Evolutionary conservation across 2,329 filamentous ascomycete genomes (phyloP).

Genomic region (Chaetoscypha palmicola): DNA sequence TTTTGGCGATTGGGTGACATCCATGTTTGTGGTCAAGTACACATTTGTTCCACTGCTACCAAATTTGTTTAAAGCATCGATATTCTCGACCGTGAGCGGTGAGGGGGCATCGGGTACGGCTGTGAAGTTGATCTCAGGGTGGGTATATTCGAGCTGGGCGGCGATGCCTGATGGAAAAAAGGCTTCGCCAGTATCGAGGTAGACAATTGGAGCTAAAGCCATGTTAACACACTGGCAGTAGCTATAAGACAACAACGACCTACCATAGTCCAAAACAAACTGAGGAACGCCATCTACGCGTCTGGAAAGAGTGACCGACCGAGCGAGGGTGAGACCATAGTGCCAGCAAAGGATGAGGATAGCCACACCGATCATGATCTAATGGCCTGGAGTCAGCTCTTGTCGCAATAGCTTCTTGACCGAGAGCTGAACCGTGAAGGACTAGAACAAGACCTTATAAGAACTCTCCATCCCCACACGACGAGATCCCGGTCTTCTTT

Average conservation of each 20-base stretch:
- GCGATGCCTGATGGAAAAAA: slow-evolving; percentile 44
- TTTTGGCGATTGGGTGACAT: slow-evolving; percentile 38
- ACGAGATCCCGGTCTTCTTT: neutral
- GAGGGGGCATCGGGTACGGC: slow-evolving; percentile 32
- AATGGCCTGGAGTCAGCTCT: slow-evolving; percentile 1
- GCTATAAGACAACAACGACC: slow-evolving; percentile 7
- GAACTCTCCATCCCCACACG: neutral
- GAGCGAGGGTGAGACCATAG: slow-evolving; percentile 7
- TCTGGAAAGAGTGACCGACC: slow-evolving; percentile 3
- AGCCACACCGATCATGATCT: slow-evolving; percentile 16
- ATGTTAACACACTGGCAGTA: neutral
- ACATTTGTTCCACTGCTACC: slow-evolving; percentile 36
- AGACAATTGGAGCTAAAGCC: slow-evolving; percentile 41
- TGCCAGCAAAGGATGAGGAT: slow-evolving; percentile 18
- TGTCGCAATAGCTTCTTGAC: neutral
- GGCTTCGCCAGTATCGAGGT: slow-evolving; percentile 40
- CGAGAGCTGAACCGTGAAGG: neutral
- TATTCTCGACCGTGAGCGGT: slow-evolving; percentile 40
- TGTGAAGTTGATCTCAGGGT: slow-evolving; percentile 38
- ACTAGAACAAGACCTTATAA: slow-evolving; percentile 3
- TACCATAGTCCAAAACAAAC: slow-evolving; percentile 41
- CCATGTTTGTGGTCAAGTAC: slow-evolving; percentile 42
- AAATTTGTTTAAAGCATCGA: slow-evolving; percentile 39
- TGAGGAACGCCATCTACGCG: slow-evolving; percentile 32
- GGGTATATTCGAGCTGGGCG: slow-evolving; percentile 39